phyloP scores from a whole-genome alignment of 192 early-diverging fungal genomes.

The Jimgerdemannia flammicorona region DNA sequence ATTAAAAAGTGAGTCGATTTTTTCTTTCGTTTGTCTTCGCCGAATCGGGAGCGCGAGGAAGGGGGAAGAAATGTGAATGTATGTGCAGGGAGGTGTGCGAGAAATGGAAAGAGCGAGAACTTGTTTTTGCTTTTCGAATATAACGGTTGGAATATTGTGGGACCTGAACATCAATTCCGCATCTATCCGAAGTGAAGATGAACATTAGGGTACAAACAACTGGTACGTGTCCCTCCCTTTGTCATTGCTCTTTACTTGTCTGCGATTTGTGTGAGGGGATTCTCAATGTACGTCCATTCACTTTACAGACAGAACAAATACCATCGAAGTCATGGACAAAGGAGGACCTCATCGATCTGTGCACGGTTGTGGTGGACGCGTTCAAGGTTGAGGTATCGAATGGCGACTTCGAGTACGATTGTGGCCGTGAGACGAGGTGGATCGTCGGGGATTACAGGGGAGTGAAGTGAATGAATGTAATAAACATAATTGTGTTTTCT shows the following conservation, averaged over 20 bases:
- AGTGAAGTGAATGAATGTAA: background rate
- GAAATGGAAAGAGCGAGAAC: too few species aligned
- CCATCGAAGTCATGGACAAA: conserved; percentile 80
- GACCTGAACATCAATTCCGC: conserved; percentile 72
- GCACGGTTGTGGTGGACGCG: conserved; percentile 58
- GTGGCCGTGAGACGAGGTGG: background rate
- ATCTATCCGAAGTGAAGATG: conserved; percentile 91
- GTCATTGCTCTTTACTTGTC: too few species aligned
- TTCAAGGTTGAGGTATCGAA: conserved; percentile 58
- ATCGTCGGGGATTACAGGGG: background rate
- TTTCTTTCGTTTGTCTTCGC: background rate
- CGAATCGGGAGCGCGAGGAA: background rate
- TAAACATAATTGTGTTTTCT: background rate
- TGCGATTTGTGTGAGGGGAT: too few species aligned
- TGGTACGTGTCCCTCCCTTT: conserved; percentile 29
- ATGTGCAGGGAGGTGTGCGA: too few species aligned
- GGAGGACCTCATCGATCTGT: conserved; percentile 79
- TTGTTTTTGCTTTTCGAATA: too few species aligned
- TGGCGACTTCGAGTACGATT: conserved; percentile 51
- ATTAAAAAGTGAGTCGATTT: conserved; percentile 84
- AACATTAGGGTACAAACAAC: conserved; percentile 94
- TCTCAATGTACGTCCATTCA: background rate
- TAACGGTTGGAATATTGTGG: too few species aligned
- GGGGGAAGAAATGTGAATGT: background rate
- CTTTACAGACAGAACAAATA: conserved; percentile 63